Evolutionary conservation across 108 stramenopile species (phyloP).

Genomic region (Skeletonema marinoi): DNA sequence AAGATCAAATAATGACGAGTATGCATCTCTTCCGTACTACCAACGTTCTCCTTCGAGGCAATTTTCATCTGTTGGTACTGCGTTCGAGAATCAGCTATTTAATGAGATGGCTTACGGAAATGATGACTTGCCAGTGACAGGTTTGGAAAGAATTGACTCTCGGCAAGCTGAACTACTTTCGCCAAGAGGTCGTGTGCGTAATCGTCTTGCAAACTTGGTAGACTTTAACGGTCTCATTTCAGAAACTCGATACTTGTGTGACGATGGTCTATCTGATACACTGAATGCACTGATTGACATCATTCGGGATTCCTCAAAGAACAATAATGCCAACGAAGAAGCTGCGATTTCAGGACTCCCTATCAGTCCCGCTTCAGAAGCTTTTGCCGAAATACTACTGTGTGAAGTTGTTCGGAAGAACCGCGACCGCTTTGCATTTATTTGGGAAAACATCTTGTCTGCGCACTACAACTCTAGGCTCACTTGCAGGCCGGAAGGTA

Average conservation of each 20-base stretch:
- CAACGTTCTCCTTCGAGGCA: conserved; percentile 22
- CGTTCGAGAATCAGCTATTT: conserved; percentile 72
- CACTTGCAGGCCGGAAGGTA: conserved; percentile 23
- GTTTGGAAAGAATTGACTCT: conserved; percentile 77
- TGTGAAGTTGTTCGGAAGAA: conserved; percentile 85
- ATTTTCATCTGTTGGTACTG: conserved; percentile 55
- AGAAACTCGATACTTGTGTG: conserved; percentile 77
- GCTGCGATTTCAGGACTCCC: conserved; percentile 25
- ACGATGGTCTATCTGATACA: conserved; percentile 50
- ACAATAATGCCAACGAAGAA: conserved; percentile 16
- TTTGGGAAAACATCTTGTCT: conserved; percentile 67
- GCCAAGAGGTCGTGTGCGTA: conserved; percentile 70
- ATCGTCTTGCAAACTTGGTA: conserved; percentile 62
- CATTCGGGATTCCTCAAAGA: conserved; percentile 38
- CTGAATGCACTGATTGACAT: conserved; percentile 69
- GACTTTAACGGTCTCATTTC: conserved; percentile 70
- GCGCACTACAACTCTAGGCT: conserved; percentile 66
- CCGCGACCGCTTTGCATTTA: conserved; percentile 65
- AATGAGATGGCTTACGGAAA: conserved; percentile 57
- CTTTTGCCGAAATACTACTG: conserved; percentile 83
- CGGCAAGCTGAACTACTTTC: conserved; percentile 41
- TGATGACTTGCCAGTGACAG: conserved; percentile 71
- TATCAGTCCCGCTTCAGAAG: conserved; percentile 84
- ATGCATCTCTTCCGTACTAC: neutral
- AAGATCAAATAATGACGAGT: conserved; percentile 22